Evolutionary conservation across 139 green algal species (phyloP).

Genomic region (Raphidocelis subcapitata): DNA sequence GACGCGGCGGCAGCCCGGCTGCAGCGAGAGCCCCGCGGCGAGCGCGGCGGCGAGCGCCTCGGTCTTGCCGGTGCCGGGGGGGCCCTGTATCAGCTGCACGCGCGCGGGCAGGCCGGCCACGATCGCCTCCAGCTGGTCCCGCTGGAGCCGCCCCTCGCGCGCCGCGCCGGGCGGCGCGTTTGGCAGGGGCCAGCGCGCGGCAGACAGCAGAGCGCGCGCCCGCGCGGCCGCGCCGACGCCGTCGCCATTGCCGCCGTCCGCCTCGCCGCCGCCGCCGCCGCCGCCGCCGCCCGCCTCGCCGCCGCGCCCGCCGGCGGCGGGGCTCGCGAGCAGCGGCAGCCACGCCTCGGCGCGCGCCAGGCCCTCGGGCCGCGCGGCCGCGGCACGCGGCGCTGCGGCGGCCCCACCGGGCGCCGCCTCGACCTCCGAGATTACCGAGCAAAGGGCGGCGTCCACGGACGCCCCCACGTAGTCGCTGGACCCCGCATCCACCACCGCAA

Average conservation of each 20-base stretch:
- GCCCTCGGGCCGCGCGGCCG: too few relatives aligned
- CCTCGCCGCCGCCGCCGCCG: background rate
- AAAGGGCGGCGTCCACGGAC: too few relatives aligned
- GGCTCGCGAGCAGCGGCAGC: too few relatives aligned
- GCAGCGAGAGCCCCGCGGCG: background rate
- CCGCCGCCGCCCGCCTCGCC: constrained; percentile 5
- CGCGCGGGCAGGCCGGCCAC: background rate
- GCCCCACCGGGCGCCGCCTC: too few relatives aligned
- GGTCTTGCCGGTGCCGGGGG: constrained; percentile 26
- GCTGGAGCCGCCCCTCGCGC: background rate
- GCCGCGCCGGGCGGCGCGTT: background rate
- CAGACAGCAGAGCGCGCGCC: background rate
- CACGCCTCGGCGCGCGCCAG: too few relatives aligned
- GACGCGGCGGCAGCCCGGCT: constrained; percentile 13
- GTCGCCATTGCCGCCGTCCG: background rate
- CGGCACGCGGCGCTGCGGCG: too few relatives aligned
- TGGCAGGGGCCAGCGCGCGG: background rate
- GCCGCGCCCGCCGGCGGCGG: background rate
- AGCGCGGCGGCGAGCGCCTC: constrained; percentile 9
- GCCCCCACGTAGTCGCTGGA: too few relatives aligned
- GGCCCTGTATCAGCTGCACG: background rate
- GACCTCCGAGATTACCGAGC: too few relatives aligned
- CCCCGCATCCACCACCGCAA: too few relatives aligned
- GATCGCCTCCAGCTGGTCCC: background rate
- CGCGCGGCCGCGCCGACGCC: background rate